Evolutionary conservation across 371 early-diverging fungal genomes (phyloP).

Genomic region (Mortierella sp.): DNA sequence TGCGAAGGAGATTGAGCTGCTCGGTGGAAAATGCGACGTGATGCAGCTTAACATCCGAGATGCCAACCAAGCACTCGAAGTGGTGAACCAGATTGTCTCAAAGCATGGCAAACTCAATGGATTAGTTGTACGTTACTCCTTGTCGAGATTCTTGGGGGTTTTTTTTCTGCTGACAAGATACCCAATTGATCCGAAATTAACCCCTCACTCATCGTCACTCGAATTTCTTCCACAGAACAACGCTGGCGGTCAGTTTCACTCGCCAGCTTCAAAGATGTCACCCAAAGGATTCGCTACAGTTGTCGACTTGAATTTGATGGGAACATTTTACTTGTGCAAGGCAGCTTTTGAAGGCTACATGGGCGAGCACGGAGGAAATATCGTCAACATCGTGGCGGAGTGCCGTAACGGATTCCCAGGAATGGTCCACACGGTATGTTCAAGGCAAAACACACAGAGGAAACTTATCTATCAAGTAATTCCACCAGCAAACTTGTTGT

Average conservation of each 20-base stretch:
- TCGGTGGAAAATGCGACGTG: conserved; percentile 53
- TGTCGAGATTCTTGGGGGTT: not conserved
- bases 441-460: not conserved
- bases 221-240: conserved; percentile 45
- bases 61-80: conserved; percentile 33
- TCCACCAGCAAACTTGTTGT: not conserved
- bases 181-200: not conserved
- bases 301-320: conserved; percentile 65
- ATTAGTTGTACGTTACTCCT: conserved; percentile 54
- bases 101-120: conserved; percentile 58
- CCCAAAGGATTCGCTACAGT: conserved; percentile 63
- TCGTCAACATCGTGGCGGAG: conserved; percentile 65
- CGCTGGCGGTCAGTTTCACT: conserved; percentile 64
- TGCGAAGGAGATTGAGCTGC: conserved; percentile 52
- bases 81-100: conserved; percentile 49
- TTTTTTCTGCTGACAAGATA: not conserved
- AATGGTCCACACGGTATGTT: conserved; percentile 45
- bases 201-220: not conserved
- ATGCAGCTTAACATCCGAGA: conserved; percentile 61
- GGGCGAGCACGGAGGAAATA: conserved; percentile 61
- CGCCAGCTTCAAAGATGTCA: conserved; percentile 52
- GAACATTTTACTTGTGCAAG: conserved; percentile 61
- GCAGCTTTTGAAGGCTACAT: conserved; percentile 56
- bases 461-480: not conserved
- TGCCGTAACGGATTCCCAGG: conserved; percentile 58